These are phyloP conservation scores for Tritrichomonas musculus DNA, from an alignment of 208 protist species.

Conservation along the genomic window DNA sequence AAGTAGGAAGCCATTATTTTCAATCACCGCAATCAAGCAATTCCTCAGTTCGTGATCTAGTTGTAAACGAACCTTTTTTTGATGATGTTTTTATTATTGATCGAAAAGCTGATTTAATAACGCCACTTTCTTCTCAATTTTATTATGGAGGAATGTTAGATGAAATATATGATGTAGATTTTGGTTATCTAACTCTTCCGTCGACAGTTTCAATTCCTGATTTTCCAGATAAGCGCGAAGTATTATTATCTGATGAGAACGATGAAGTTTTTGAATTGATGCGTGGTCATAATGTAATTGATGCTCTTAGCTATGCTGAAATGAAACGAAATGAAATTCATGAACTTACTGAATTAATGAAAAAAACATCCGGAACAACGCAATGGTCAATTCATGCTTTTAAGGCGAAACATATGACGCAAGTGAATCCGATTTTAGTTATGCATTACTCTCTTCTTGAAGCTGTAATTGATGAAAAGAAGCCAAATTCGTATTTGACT, in stretches of 20 bases:
- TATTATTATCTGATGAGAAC: too few relatives aligned
- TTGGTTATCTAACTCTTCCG: too few relatives aligned
- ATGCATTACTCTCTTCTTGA: not conserved
- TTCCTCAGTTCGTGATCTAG: too few relatives aligned
- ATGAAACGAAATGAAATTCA: too few relatives aligned
- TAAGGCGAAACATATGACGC: not conserved
- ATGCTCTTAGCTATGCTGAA: too few relatives aligned
- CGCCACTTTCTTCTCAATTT: not conserved
- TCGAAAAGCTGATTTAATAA: not conserved
- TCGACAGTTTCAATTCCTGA: too few relatives aligned
- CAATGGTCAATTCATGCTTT: not conserved
- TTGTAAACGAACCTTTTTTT: not conserved
- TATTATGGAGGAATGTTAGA: not conserved
- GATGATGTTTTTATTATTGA: not conserved
- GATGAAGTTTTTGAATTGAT: not conserved
- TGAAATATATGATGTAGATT: not conserved
- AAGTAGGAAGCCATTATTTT: not conserved
- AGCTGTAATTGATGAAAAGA: not conserved
- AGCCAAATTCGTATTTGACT: not conserved
- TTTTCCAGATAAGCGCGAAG: too few relatives aligned
- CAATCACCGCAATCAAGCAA: too few relatives aligned
- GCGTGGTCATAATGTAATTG: too few relatives aligned
- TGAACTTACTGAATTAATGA: not conserved
- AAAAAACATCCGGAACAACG: not conserved
- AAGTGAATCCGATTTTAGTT: not conserved